Conservation (phyloP, 2,329 filamentous ascomycete genomes). For the Botryotinia calthae region DNA sequence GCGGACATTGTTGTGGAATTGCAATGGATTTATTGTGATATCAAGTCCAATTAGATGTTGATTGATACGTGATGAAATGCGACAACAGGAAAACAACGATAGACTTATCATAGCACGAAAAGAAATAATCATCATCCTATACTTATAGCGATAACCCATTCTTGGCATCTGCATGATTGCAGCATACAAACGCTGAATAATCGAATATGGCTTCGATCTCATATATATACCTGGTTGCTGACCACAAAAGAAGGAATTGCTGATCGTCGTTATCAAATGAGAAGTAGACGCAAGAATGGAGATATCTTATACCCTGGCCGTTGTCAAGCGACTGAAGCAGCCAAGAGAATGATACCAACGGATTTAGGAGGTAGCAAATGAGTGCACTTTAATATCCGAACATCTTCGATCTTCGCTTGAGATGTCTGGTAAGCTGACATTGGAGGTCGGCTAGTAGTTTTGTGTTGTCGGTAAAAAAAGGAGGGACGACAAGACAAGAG, state of each 20-base stretch:
- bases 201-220: not conserved
- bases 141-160: not conserved
- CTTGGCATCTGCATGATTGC: slow-evolving; percentile 11
- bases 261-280: not conserved
- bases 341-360: not conserved
- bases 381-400: not conserved
- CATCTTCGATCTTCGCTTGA: not conserved
- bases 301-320: not conserved
- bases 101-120: not conserved
- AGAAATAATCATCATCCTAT: not conserved
- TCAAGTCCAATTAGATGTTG: not conserved
- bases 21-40: not conserved
- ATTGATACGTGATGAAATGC: not conserved
- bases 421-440: not conserved
- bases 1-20: not conserved
- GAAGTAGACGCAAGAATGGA: not conserved
- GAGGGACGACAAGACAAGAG: not conserved
- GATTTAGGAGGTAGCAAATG: not conserved
- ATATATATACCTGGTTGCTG: not conserved
- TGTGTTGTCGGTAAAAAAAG: not conserved
- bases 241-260: not conserved
- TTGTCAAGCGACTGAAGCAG: not conserved
- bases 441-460: not conserved
- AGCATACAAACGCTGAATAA: not conserved
- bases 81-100: not conserved